Conservation (phyloP, 2,329 filamentous ascomycete species). For the Mollisia scopiformis region DNA sequence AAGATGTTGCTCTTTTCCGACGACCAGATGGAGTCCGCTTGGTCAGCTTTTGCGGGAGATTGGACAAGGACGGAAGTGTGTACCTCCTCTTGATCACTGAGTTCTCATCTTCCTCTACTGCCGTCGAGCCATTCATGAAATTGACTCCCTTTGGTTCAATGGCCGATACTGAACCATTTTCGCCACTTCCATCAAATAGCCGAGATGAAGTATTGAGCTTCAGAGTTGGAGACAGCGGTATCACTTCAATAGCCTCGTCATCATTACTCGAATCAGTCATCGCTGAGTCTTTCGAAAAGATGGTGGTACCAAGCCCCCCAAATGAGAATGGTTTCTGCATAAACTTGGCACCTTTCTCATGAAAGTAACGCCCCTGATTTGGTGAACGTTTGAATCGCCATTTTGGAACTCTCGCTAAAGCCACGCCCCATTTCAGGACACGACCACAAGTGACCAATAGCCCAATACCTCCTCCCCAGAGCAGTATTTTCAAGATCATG, state of each 20-base stretch:
- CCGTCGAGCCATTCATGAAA: slow-evolving; percentile 14
- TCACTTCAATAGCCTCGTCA: slow-evolving; percentile 15
- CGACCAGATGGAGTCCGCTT: slow-evolving; percentile 62
- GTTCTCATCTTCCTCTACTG: slow-evolving; percentile 40
- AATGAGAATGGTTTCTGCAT: slow-evolving; percentile 20
- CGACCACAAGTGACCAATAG: slow-evolving; percentile 74
- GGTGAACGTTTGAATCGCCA: slow-evolving; percentile 77
- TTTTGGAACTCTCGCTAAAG: slow-evolving; percentile 83
- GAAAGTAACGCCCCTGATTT: slow-evolving; percentile 10
- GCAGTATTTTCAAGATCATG: slow-evolving; percentile 79
- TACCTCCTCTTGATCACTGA: slow-evolving; percentile 43
- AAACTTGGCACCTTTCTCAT: slow-evolving; percentile 7
- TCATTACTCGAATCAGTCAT: slow-evolving; percentile 30
- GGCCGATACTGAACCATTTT: slow-evolving; percentile 29
- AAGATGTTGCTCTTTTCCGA: slow-evolving; percentile 65
- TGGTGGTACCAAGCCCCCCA: slow-evolving; percentile 17
- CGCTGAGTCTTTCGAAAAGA: slow-evolving; percentile 22
- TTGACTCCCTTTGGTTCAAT: slow-evolving; percentile 23
- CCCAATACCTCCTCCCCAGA: slow-evolving; percentile 82
- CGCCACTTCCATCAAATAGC: slow-evolving; percentile 13
- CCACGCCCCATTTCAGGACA: slow-evolving; percentile 81
- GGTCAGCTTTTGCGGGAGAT: slow-evolving; percentile 36
- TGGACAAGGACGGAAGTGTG: slow-evolving; percentile 52
- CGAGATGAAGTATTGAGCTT: slow-evolving; percentile 18
- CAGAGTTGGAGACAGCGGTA: slow-evolving; percentile 6